Percentiles rank a stretch among this genome's conserved stretches.
phyloP scores from a whole-genome alignment of 2,329 filamentous ascomycete species.

The Cryphonectria parasitica region DNA sequence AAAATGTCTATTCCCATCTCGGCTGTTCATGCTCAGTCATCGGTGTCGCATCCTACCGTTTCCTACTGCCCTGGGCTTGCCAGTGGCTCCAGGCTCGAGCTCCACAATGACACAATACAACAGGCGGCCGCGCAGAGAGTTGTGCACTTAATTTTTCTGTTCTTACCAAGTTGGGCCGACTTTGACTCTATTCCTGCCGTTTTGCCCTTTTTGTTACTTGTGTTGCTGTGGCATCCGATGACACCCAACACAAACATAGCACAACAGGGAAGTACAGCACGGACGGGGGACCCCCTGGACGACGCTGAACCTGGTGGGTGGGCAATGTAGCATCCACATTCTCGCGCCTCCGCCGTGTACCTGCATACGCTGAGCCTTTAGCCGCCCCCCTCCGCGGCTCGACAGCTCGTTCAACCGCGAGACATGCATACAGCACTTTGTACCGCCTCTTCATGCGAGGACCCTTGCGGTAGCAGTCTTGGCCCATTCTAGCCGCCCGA shows the following conservation, averaged over 20 bases:
- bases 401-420: conserved; percentile 9
- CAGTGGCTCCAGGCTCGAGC: not conserved
- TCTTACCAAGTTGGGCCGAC: not conserved
- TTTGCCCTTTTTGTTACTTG: conserved; percentile 1
- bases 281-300: too few species aligned
- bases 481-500: conserved; percentile 49
- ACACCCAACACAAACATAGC: not conserved
- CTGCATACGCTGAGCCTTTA: conserved; percentile 21
- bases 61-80: not conserved
- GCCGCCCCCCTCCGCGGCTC: conserved; percentile 24
- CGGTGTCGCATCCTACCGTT: conserved; percentile 9
- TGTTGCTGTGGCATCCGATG: not conserved
- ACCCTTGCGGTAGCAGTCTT: conserved; percentile 26
- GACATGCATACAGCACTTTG: conserved; percentile 5
- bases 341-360: not conserved
- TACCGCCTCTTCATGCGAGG: conserved; percentile 19
- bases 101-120: conserved; percentile 6
- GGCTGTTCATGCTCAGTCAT: conserved; percentile 16
- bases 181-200: conserved; percentile 1
- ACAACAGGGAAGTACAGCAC: too few species aligned
- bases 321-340: not conserved
- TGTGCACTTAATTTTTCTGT: not conserved
- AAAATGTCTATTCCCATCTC: conserved; percentile 18
- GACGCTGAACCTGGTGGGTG: not conserved
- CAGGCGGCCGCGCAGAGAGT: not conserved